phyloP scores from a whole-genome alignment of 441 rosid species.

The Populus hybrid region DNA sequence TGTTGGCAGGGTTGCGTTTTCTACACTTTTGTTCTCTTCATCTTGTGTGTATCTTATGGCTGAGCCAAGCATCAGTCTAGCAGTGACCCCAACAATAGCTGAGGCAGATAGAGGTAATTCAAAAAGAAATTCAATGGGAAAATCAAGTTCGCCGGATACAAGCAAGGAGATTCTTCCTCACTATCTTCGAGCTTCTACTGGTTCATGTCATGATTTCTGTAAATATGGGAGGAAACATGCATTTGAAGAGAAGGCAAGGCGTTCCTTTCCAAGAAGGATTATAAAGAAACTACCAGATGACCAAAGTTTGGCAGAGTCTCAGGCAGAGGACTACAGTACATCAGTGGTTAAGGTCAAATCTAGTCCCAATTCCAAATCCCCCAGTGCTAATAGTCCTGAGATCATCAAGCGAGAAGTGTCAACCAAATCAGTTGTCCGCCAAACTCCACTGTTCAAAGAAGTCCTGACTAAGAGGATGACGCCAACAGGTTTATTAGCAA shows the following conservation, averaged over 20 bases:
- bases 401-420: conserved; percentile 26
- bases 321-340: conserved; percentile 32
- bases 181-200: conserved; percentile 70
- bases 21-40: conserved; percentile 12
- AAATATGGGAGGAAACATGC: conserved; percentile 62
- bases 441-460: conserved; percentile 17
- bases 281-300: conserved; percentile 27
- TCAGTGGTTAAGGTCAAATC: conserved; percentile 25
- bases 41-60: conserved; percentile 46
- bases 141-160: conserved; percentile 26
- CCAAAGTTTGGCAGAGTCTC: conserved; percentile 21
- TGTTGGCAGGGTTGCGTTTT: conserved; percentile 18
- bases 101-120: conserved; percentile 31
- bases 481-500: conserved; percentile 8
- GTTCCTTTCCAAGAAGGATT: conserved; percentile 34
- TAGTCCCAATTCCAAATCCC: conserved; percentile 18
- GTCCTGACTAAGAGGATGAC: conserved; percentile 18
- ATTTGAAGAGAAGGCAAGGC: conserved; percentile 41
- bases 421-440: conserved; percentile 15
- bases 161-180: conserved; percentile 43
- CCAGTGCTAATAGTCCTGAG: conserved; percentile 23
- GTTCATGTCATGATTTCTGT: conserved; percentile 87
- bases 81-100: conserved; percentile 32
- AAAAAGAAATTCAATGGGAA: conserved; percentile 47
- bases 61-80: conserved; percentile 33